Evolutionary conservation across 2,329 filamentous ascomycete genomes (phyloP), one percentile per base, ranked within the genome.

Genomic region (Aspergillus alliaceus): DNA sequence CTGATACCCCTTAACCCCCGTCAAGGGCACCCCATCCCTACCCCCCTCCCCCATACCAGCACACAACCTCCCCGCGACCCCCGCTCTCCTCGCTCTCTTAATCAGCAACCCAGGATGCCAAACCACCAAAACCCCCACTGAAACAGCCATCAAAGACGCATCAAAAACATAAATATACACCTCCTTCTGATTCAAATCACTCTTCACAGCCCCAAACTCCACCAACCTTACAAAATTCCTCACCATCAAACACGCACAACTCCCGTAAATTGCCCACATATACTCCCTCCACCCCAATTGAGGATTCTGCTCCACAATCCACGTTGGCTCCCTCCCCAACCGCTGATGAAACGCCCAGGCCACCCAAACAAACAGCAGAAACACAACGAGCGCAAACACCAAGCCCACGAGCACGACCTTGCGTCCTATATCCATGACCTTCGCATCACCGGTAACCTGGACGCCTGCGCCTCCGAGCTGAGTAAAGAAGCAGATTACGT

Each of bases 221-320:
- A 56, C 69, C 15, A 74, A 77, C 46, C 66, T 63, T 0, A 58
- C 61, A 1, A 68, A 65, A 31, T 69, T 70, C 62, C 62, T 78
- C 20, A 79, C 76, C 6, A 70, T 66, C 35, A 62, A 72, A 35
- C 74, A 73, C 35, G 58, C 67, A 2, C 69, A 70, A n/a, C 53
- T 65, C 6, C 60, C 59, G 40, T 51, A 51, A 3, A 51, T 47
- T 7, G 39, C 37, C 31, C 39, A 52, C 32, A 51, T 56, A 18
- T 53, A 24, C 22, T 58, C 29, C 47, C 34, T 51, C 72, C 72
- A 74, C 0, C 49, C n/a, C 1, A 67, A 11, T n/a, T 52, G 53
- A 1, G 59, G 55, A 31, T 65, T 59, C n/a, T 58, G 39, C 9
- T 27, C 22, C 1, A 65, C 12, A 11, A 68, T 25, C 4, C 58